Base-by-base conservation (phyloP, 208 protist species). In the Tritrichomonas foetus region DNA sequence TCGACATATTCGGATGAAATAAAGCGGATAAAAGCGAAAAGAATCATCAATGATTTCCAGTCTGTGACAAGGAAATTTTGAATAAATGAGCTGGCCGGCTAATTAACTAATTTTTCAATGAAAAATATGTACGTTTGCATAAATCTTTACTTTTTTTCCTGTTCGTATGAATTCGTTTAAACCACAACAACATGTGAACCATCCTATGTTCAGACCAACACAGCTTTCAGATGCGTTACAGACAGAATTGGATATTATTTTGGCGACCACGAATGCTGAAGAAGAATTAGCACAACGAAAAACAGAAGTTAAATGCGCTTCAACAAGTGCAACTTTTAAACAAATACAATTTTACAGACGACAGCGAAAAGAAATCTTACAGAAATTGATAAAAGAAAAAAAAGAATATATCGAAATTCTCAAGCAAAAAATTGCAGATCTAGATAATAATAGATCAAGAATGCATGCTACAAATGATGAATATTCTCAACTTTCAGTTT, bases 331-430 rank as follows among this genome's bases (percentile, higher is more conserved):
- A 22, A 44, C 44, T n/a, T 84, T 53, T 53, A 84, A 84, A 44
- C 74, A 84, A 53, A 84, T 84, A 16, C 74, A 84, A 84, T 8
- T 84, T 53, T 84, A 84, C 44, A 49, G 74, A 13, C 41, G 41
- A 22, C 27, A 30, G 41, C 49, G 74, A n/a, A 84, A 84, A n/a
- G 41, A 84, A 84, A 84, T 84, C 11, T n/a, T 84, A 33, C 33
- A n/a, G 33, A 5, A 44, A 49, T 44, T 84, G n/a, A 84, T 84
- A 1, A 84, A 84, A 84, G 74, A 49, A 30, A 84, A 84, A 44
- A 49, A 53, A 49, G 74, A 84, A 53, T 84, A 84, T 30, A 84
- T 84, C 44, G 74, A 84, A 53, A 53, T 53, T 14, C 41, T 84
- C 9, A 84, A 84, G 36, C 14, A 84, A 30, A 84, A 84, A 84